phyloP scores from a whole-genome alignment of 2,329 filamentous ascomycete genomes.

The Calonectria honghensis region DNA sequence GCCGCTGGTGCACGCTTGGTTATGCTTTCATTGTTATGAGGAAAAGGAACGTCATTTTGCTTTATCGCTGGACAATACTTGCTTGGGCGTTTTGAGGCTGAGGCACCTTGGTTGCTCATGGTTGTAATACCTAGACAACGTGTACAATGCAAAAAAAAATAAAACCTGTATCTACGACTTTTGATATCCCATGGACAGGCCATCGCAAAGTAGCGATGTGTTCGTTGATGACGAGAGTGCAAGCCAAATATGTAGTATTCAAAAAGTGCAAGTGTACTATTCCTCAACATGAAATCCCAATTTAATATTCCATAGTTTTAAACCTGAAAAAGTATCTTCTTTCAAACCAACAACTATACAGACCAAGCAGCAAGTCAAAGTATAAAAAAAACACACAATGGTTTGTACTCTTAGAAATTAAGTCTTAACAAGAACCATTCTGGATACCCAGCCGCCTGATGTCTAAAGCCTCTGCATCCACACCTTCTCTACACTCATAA shows the following conservation, averaged over 20 bases:
- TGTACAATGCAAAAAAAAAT: conserved; percentile 35
- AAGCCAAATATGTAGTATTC: neutral
- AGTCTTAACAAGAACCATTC: conserved; percentile 38
- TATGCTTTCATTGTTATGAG: conserved; percentile 19
- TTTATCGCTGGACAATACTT: conserved; percentile 23
- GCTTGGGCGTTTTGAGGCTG: conserved; percentile 42
- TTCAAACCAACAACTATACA: neutral
- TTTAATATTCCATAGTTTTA: conserved; percentile 12
- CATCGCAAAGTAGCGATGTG: conserved; percentile 22
- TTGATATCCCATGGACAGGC: conserved; percentile 13
- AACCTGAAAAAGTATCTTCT: neutral
- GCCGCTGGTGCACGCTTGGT: neutral
- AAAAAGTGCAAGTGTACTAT: conserved; percentile 15
- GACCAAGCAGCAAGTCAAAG: neutral
- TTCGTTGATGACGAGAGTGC: neutral
- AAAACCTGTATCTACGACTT: conserved; percentile 9
- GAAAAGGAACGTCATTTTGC: neutral
- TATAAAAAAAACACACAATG: conserved; percentile 5
- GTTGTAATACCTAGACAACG: conserved; percentile 43
- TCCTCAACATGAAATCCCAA: conserved; percentile 9
- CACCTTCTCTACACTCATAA: conserved; percentile 6
- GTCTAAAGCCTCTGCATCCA: conserved; percentile 20
- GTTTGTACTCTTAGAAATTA: conserved; percentile 37
- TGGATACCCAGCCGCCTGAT: conserved; percentile 23
- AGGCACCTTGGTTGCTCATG: conserved; percentile 35